These are phyloP conservation scores for Rubroboletus pulcherrimus DNA, from an alignment of 768 basidiomycete species.

Conservation along the genomic window DNA sequence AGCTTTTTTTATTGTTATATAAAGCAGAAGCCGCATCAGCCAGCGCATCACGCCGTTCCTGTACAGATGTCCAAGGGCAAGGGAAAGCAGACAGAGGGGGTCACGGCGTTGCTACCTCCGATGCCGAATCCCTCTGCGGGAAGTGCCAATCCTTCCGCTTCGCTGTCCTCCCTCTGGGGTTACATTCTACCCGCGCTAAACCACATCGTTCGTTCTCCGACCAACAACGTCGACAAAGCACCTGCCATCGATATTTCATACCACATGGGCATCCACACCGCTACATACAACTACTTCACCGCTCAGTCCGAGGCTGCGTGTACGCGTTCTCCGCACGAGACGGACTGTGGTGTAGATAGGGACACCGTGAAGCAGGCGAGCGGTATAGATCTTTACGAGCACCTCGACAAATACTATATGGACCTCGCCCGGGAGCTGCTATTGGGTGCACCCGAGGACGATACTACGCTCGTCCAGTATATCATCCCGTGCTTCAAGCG, in stretches of 20 bases:
- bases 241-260: constrained; percentile 69
- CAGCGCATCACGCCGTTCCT: neutral
- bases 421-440: constrained; percentile 58
- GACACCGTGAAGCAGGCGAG: constrained; percentile 34
- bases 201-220: constrained; percentile 70
- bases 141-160: constrained; percentile 72
- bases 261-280: constrained; percentile 75
- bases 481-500: constrained; percentile 69
- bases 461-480: constrained; percentile 62
- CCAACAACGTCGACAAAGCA: constrained; percentile 55
- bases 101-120: constrained; percentile 28
- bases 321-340: constrained; percentile 12
- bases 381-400: constrained; percentile 69
- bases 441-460: constrained; percentile 63
- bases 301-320: constrained; percentile 50
- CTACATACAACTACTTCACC: constrained; percentile 79
- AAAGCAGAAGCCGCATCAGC: neutral
- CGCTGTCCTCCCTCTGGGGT: constrained; percentile 68
- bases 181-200: constrained; percentile 73
- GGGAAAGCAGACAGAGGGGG: constrained; percentile 25
- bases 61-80: constrained; percentile 30
- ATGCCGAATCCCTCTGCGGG: constrained; percentile 55
- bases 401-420: constrained; percentile 68
- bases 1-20: neutral
- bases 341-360: constrained; percentile 22